Evolutionary conservation across 1,284 basidiomycete species (phyloP).

Genomic region (Exsudoporus floridanus): DNA sequence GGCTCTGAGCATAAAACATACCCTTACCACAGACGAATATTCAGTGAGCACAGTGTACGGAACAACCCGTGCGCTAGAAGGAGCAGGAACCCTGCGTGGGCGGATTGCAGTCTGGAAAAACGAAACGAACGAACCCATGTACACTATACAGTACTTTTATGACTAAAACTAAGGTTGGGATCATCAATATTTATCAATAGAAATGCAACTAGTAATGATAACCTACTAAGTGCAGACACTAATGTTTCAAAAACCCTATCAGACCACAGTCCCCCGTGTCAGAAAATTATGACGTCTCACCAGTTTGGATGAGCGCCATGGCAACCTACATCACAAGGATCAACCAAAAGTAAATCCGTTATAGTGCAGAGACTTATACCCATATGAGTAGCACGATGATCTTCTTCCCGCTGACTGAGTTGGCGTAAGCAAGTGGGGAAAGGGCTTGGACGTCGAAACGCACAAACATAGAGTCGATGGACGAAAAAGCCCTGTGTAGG

Average conservation of each 20-base stretch:
- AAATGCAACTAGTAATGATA: background rate
- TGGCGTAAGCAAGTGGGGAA: background rate
- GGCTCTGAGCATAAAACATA: background rate
- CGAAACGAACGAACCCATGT: constrained; percentile 14
- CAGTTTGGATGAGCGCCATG: background rate
- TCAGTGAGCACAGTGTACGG: too few species aligned
- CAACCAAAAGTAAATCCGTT: background rate
- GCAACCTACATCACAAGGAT: background rate
- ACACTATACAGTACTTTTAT: constrained; percentile 1
- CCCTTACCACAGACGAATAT: too few species aligned
- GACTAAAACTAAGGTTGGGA: constrained; percentile 5
- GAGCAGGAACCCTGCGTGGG: background rate
- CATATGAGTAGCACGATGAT: constrained; percentile 8
- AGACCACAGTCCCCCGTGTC: background rate
- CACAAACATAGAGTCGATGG: constrained; percentile 13
- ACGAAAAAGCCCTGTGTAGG: constrained; percentile 10
- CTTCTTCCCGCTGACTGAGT: constrained; percentile 11
- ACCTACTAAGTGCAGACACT: constrained; percentile 5
- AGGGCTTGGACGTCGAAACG: too few species aligned
- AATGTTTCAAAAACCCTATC: background rate
- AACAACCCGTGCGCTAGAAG: constrained; percentile 1
- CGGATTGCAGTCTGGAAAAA: too few species aligned
- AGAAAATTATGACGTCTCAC: background rate
- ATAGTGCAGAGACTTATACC: constrained; percentile 1
- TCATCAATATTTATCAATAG: background rate